Evolutionary conservation across 1,284 basidiomycete genomes (phyloP).

Genomic region (Cutaneotrichosporon sp.): DNA sequence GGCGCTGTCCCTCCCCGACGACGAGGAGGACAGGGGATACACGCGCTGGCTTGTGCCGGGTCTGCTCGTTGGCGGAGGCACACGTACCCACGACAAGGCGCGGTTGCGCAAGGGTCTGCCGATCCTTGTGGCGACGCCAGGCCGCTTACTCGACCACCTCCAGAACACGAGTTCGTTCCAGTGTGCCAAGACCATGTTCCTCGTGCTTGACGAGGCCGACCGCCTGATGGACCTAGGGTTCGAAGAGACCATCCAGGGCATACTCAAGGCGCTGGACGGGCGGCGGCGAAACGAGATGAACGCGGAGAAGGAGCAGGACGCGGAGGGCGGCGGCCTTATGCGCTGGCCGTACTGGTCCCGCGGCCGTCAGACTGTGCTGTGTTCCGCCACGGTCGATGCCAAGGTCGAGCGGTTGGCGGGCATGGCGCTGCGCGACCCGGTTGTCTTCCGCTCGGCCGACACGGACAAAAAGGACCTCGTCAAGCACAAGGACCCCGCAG

Average conservation of each 20-base stretch:
- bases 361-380: slow-evolving; percentile 75
- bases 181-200: slow-evolving; percentile 88
- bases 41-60: slow-evolving; percentile 94
- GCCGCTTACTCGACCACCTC: slow-evolving; percentile 66
- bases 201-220: slow-evolving; percentile 96
- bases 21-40: slow-evolving; percentile 51
- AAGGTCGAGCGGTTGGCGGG: slow-evolving; percentile 92
- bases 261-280: slow-evolving; percentile 78
- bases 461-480: slow-evolving; percentile 11
- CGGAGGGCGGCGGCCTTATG: slow-evolving; percentile 52
- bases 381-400: slow-evolving; percentile 93
- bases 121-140: slow-evolving; percentile 66
- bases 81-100: slow-evolving; percentile 67
- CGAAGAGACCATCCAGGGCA: slow-evolving; percentile 65
- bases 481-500: slow-evolving; percentile 16
- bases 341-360: slow-evolving; percentile 62
- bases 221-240: slow-evolving; percentile 69
- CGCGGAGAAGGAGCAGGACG: slow-evolving; percentile 61
- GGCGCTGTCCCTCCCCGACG: slow-evolving; percentile 53
- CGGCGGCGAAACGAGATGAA: slow-evolving; percentile 66
- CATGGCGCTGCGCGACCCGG: slow-evolving; percentile 59
- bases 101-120: slow-evolving; percentile 66
- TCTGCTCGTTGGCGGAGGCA: slow-evolving; percentile 73
- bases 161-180: slow-evolving; percentile 84
- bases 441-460: slow-evolving; percentile 48